phyloP scores from a whole-genome alignment of 805 yeast genomes.

The Metschnikowia vanudenii region DNA sequence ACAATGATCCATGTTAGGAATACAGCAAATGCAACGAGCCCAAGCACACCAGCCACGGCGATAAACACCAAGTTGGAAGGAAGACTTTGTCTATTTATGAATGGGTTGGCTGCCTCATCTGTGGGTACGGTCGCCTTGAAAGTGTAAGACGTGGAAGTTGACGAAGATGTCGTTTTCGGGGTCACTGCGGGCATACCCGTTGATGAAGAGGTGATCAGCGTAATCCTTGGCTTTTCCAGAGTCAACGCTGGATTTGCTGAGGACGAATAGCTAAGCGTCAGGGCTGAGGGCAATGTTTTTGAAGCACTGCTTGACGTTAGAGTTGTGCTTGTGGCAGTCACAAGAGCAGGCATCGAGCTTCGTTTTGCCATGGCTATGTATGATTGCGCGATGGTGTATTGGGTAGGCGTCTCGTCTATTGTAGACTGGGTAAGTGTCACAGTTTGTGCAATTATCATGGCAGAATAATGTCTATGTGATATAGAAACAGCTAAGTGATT shows the following conservation, averaged over 20 bases:
- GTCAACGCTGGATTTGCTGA: too few species aligned
- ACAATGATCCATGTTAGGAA: constrained; percentile 23
- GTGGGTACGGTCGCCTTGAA: constrained; percentile 14
- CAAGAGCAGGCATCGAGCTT: too few species aligned
- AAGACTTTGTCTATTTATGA: constrained; percentile 22
- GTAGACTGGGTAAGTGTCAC: not conserved
- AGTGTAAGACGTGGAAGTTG: constrained; percentile 12
- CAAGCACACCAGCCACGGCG: constrained; percentile 19
- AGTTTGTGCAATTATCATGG: constrained; percentile 7
- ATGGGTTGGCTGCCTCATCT: constrained; percentile 16
- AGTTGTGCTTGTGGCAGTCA: too few species aligned
- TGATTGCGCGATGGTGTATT: too few species aligned
- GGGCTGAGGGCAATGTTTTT: too few species aligned
- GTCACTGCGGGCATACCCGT: constrained; percentile 17
- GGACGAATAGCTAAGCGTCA: too few species aligned
- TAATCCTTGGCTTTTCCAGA: not conserved
- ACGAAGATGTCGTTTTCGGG: constrained; percentile 19
- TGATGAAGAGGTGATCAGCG: constrained; percentile 4
- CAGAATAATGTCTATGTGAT: not conserved
- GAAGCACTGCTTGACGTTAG: too few species aligned
- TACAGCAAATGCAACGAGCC: constrained; percentile 23
- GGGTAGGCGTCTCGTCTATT: not conserved
- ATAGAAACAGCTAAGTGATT: not conserved
- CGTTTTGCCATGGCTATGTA: too few species aligned
- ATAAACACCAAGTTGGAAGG: constrained; percentile 44